These are phyloP conservation scores for Hygrophoropsis aurantiaca DNA, from an alignment of 768 basidiomycete species.

Conservation along the genomic window DNA sequence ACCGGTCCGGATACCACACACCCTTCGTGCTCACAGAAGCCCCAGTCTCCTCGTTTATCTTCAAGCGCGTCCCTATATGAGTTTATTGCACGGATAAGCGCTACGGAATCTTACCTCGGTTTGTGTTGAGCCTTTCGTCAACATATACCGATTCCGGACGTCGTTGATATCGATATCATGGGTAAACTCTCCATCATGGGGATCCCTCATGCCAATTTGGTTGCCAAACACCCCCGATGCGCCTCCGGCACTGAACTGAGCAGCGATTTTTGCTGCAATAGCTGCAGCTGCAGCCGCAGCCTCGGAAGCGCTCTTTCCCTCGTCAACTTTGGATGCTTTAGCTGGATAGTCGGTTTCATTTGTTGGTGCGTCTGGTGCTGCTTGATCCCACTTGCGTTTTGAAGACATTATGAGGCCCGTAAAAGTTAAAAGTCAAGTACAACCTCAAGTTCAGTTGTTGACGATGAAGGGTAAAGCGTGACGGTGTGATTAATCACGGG, in stretches of 20 bases:
- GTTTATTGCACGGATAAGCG: conserved; percentile 3
- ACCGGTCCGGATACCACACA: conserved; percentile 92
- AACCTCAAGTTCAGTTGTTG: not conserved
- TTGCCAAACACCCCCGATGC: conserved; percentile 38
- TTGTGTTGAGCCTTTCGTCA: conserved; percentile 93
- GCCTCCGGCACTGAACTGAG: conserved; percentile 63
- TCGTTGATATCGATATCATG: conserved; percentile 98
- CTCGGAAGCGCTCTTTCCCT: conserved; percentile 52
- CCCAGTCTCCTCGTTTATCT: conserved; percentile 93
- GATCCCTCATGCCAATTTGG: conserved; percentile 53
- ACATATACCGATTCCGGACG: conserved; percentile 87
- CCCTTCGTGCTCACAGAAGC: conserved; percentile 93
- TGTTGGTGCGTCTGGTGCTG: conserved; percentile 42
- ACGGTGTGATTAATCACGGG: conserved; percentile 8
- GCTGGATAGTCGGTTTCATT: conserved; percentile 42
- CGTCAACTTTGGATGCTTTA: conserved; percentile 47
- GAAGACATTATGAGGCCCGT: conserved; percentile 49
- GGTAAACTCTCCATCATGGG: conserved; percentile 77
- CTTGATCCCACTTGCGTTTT: conserved; percentile 85
- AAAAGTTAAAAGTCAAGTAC: not conserved
- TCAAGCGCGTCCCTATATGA: conserved; percentile 6
- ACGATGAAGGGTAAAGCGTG: conserved; percentile 4
- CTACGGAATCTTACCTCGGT: conserved; percentile 64
- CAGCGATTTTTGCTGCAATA: conserved; percentile 94
- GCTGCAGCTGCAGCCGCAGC: conserved; percentile 77